Evolutionary conservation across 1,284 basidiomycete species (phyloP).

Genomic region (Erythrobasidium hasegawianum): DNA sequence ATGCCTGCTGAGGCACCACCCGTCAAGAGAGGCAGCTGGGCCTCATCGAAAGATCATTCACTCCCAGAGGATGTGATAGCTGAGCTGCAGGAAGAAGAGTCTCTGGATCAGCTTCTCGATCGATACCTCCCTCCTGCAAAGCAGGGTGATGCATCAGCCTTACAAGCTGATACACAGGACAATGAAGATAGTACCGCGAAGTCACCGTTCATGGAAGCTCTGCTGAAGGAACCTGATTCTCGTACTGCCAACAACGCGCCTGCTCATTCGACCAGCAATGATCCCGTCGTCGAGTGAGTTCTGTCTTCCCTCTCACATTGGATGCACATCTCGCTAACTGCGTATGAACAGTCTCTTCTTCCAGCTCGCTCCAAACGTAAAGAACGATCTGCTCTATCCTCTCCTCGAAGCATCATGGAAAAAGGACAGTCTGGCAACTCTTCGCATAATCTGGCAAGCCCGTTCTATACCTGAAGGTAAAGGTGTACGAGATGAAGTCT

Average conservation of each 20-base stretch:
- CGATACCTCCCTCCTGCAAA: neutral
- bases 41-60: constrained; percentile 5
- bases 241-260: constrained; percentile 13
- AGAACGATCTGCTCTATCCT: neutral
- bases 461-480: constrained; percentile 30
- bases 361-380: constrained; percentile 9
- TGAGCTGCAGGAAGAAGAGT: neutral
- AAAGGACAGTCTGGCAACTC: constrained; percentile 14
- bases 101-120: neutral
- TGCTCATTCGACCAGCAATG: constrained; percentile 5
- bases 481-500: constrained; percentile 12
- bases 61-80: constrained; percentile 5
- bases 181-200: no score
- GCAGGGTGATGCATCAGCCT: neutral
- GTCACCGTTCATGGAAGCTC: constrained; percentile 18
- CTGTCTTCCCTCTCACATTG: neutral
- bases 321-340: neutral
- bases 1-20: neutral
- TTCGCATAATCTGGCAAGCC: constrained; percentile 15
- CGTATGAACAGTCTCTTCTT: constrained; percentile 18
- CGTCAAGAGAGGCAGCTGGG: neutral
- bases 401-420: constrained; percentile 19
- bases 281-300: constrained; percentile 16
- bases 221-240: constrained; percentile 12
- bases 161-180: no score